A percentile compares a stretch with the other conserved stretches of the same genome.
Evolutionary conservation across 2,329 filamentous ascomycete genomes (phyloP).

Genomic region (Cercospora berteroae): DNA sequence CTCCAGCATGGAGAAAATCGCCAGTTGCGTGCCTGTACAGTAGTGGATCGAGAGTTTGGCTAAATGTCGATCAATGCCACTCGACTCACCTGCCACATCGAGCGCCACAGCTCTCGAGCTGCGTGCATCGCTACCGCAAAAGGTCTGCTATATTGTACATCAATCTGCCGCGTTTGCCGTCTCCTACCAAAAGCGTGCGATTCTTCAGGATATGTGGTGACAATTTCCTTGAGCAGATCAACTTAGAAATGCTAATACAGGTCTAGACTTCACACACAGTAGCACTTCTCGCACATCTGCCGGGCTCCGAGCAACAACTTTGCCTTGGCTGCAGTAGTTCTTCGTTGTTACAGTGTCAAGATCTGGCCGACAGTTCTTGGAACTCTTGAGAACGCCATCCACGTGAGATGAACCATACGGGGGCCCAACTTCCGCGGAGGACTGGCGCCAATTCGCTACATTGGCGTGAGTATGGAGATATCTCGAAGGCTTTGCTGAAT

Average conservation of each 20-base stretch:
- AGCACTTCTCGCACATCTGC: background rate
- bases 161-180: background rate
- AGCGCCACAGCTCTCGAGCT: background rate
- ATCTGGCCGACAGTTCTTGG: background rate
- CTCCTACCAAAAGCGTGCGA: background rate
- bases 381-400: background rate
- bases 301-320: background rate
- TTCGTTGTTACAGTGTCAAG: background rate
- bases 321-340: background rate
- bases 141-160: background rate
- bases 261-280: background rate
- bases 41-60: background rate
- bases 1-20: background rate
- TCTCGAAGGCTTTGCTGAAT: background rate
- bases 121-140: background rate
- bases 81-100: conserved; percentile 3
- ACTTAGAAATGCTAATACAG: background rate
- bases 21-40: background rate
- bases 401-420: background rate
- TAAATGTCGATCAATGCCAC: background rate
- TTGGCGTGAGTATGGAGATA: background rate
- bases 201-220: background rate
- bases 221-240: background rate
- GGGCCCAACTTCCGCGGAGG: background rate
- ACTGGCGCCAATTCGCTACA: background rate